Evolutionary conservation across 257 asterid species (phyloP), one percentile per base, ranked within the genome.

Genomic region (Anisodus tanguticus): DNA sequence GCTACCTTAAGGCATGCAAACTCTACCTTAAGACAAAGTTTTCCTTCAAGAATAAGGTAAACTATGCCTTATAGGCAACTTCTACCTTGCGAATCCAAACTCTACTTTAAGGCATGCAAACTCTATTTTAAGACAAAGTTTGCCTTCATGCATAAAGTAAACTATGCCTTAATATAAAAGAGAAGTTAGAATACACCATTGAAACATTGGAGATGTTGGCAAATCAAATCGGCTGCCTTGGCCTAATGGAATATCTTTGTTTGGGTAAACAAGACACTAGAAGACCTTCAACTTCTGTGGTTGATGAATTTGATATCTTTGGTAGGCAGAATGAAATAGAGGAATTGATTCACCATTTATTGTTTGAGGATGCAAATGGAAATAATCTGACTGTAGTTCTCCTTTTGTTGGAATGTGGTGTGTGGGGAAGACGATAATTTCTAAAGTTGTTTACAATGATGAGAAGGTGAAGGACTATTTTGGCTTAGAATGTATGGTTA

Each of bases 371-470:
- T 17, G 62, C 47, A 39, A 39, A 3, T 15, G 53, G 2, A 0
- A 60, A 72, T 3, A 9, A 9, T 5, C 2, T 60, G 3, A 4
- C 13, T 55, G 82, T 85, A 5, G 22, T 85, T n/a, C n/a, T 35
- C 79, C 86, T 12, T 63, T 85, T 45, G 81, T 83, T 53, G 90
- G 89, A 16, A 60, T 81, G 85, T 85, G 78, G 4, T 94, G 94
- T 10, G 85, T 92, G 35, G 95, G 93, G 69, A 92, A 91, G 87
- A 92, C 93, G n/a, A n/a, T n/a, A n/a, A 90, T 93, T 69, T 91
- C 95, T 64, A 92, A 91, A 71, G 84, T 87, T 4, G 90, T 88
- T 66, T 91, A 88, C 69, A 89, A 91, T 66, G 91, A 91, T 63
- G 84, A 60, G 80, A 74, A 8, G 39, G 87, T 90, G 63, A 87